A percentile compares a stretch with the other conserved stretches of the same genome.
Evolutionary conservation across 768 basidiomycete genomes (phyloP).

Genomic region (Termitomyces sp.): DNA sequence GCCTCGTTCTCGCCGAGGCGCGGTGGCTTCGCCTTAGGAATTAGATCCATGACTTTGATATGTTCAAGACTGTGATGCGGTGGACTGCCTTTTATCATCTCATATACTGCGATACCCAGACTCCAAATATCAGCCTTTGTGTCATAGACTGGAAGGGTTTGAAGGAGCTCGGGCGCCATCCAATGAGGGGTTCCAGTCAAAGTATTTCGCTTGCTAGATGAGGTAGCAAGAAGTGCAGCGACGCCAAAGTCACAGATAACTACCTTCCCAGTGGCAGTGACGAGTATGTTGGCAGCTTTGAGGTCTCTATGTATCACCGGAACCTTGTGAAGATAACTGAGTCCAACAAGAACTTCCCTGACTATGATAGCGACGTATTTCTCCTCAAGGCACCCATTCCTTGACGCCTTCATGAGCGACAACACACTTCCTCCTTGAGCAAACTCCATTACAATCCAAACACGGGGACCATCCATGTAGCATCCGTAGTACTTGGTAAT

Average conservation of each 20-base stretch:
- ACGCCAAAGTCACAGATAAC: slow-evolving; percentile 99
- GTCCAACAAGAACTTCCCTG: slow-evolving; percentile 81
- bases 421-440: slow-evolving; percentile 94
- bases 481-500: slow-evolving; percentile 97
- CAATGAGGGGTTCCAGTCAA: slow-evolving; percentile 97
- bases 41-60: slow-evolving; percentile 82
- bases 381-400: slow-evolving; percentile 76
- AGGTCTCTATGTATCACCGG: slow-evolving; percentile 96
- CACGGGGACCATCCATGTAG: slow-evolving; percentile 88
- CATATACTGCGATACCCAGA: slow-evolving; percentile 91
- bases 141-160: slow-evolving; percentile 85
- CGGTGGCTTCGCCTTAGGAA: slow-evolving; percentile 81
- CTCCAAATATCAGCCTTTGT: slow-evolving; percentile 99
- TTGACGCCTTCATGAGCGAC: slow-evolving; percentile 86
- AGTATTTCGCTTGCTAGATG: slow-evolving; percentile 89
- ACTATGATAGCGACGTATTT: slow-evolving; percentile 82
- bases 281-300: slow-evolving; percentile 94
- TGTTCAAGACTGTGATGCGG: slow-evolving; percentile 82
- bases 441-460: slow-evolving; percentile 99
- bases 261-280: slow-evolving; percentile 84
- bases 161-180: slow-evolving; percentile 99
- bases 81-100: slow-evolving; percentile 95
- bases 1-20: slow-evolving; percentile 72
- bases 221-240: slow-evolving; percentile 81
- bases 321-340: slow-evolving; percentile 88